These are phyloP conservation scores for Monotropa hypopitys DNA, from an alignment of 179 eudicot genomes.

Conservation along the genomic window DNA sequence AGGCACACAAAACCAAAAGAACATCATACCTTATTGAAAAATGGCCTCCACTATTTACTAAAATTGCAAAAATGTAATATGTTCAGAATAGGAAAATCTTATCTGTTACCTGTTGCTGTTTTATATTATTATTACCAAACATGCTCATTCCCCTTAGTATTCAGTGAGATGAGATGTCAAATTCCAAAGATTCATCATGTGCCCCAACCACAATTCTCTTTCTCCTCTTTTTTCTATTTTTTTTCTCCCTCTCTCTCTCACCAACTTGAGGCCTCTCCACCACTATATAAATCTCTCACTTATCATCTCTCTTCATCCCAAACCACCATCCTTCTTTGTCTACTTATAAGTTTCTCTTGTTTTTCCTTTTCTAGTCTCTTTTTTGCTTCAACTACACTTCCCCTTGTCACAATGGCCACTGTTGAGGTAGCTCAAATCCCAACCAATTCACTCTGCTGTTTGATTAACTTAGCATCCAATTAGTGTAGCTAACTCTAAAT, in stretches of 20 bases:
- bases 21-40: neutral
- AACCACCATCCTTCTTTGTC: neutral
- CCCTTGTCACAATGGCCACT: conserved; percentile 24
- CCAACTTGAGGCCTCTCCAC: neutral
- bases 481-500: neutral
- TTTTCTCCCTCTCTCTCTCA: neutral
- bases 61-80: neutral
- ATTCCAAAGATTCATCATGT: conserved; percentile 17
- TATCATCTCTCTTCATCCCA: conserved; percentile 22
- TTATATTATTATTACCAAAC: conserved; percentile 5
- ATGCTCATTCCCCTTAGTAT: conserved; percentile 12
- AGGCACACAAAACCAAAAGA: conserved; percentile 15
- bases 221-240: neutral
- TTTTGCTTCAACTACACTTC: neutral
- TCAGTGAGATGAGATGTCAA: conserved; percentile 12
- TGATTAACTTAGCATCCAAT: neutral
- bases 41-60: conserved; percentile 1
- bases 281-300: conserved; percentile 21
- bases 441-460: neutral
- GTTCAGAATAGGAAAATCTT: neutral
- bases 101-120: neutral
- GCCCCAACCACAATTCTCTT: neutral
- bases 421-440: conserved; percentile 22
- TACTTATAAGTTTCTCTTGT: neutral
- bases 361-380: neutral